These are phyloP conservation scores for Copromyces sp. DNA, from an alignment of 495 filamentous ascomycete genomes.

Conservation along the genomic window DNA sequence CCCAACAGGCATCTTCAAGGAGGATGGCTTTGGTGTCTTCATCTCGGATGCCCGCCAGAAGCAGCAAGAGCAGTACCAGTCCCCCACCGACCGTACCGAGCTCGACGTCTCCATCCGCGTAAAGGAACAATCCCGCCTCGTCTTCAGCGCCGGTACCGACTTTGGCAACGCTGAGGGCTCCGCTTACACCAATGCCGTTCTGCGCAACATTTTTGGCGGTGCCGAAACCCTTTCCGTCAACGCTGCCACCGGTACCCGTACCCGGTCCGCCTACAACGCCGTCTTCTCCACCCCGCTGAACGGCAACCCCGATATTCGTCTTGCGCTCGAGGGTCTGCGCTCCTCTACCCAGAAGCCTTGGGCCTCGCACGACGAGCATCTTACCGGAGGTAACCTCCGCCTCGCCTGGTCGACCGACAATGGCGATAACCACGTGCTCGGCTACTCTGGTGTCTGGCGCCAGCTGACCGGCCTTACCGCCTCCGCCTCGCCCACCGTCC, in stretches of 20 bases:
- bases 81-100: constrained; percentile 54
- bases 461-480: constrained; percentile 69
- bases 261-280: constrained; percentile 77
- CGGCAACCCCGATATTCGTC: constrained; percentile 68
- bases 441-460: constrained; percentile 75
- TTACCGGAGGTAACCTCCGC: constrained; percentile 70
- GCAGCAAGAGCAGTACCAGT: constrained; percentile 27
- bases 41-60: constrained; percentile 55
- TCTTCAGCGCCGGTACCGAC: constrained; percentile 86
- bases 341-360: constrained; percentile 78
- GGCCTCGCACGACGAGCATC: constrained; percentile 84
- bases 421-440: constrained; percentile 60
- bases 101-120: constrained; percentile 68
- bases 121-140: constrained; percentile 65
- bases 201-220: constrained; percentile 90
- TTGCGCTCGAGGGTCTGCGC: constrained; percentile 65
- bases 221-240: constrained; percentile 78
- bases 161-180: constrained; percentile 85
- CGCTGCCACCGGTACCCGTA: constrained; percentile 78
- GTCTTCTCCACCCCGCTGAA: constrained; percentile 68
- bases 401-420: constrained; percentile 56
- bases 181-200: constrained; percentile 71
- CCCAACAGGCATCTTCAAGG: constrained; percentile 69
- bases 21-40: constrained; percentile 69
- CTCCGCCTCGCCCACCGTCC: constrained; percentile 67